These are phyloP conservation scores for Pseudonitzschia multistriata DNA, from an alignment of 108 stramenopile species.

Conservation along the genomic window DNA sequence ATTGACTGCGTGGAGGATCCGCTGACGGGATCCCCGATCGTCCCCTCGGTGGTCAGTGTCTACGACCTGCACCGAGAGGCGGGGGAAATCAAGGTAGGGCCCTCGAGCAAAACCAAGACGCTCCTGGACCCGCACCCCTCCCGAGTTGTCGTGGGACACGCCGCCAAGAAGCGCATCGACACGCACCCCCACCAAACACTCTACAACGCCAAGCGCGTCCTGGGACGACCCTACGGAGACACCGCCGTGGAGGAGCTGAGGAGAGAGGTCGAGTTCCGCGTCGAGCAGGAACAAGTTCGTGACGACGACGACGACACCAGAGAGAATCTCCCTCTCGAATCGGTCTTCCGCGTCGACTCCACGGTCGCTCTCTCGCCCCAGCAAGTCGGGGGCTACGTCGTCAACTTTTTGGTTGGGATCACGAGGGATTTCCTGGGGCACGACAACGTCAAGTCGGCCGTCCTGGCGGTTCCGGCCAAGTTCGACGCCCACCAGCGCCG, in stretches of 20 bases:
- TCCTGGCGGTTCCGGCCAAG: slow-evolving; percentile 96
- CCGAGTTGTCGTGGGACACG: slow-evolving; percentile 68
- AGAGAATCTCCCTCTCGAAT: neutral
- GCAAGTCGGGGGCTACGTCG: slow-evolving; percentile 77
- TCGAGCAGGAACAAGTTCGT: slow-evolving; percentile 10
- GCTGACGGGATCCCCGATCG: slow-evolving; percentile 56
- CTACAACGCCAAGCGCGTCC: slow-evolving; percentile 82
- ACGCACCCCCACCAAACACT: slow-evolving; percentile 83
- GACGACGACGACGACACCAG: neutral
- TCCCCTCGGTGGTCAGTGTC: slow-evolving; percentile 88
- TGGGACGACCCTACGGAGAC: slow-evolving; percentile 60
- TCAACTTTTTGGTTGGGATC: slow-evolving; percentile 70
- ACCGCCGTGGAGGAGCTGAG: slow-evolving; percentile 49
- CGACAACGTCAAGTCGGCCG: slow-evolving; percentile 85
- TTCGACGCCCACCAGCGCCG: slow-evolving; percentile 85
- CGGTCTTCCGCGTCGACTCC: slow-evolving; percentile 29
- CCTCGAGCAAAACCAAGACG: slow-evolving; percentile 23
- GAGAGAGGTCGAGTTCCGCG: slow-evolving; percentile 74
- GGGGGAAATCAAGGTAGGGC: slow-evolving; percentile 39
- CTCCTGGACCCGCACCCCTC: slow-evolving; percentile 65
- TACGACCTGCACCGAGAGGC: slow-evolving; percentile 39
- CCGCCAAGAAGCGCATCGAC: slow-evolving; percentile 74
- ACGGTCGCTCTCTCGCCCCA: slow-evolving; percentile 51
- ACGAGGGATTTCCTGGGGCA: slow-evolving; percentile 79
- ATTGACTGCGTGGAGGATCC: slow-evolving; percentile 83